These are phyloP conservation scores for Aspergillus pseudonomiae DNA, from an alignment of 2,329 filamentous ascomycete genomes.

Conservation along the genomic window DNA sequence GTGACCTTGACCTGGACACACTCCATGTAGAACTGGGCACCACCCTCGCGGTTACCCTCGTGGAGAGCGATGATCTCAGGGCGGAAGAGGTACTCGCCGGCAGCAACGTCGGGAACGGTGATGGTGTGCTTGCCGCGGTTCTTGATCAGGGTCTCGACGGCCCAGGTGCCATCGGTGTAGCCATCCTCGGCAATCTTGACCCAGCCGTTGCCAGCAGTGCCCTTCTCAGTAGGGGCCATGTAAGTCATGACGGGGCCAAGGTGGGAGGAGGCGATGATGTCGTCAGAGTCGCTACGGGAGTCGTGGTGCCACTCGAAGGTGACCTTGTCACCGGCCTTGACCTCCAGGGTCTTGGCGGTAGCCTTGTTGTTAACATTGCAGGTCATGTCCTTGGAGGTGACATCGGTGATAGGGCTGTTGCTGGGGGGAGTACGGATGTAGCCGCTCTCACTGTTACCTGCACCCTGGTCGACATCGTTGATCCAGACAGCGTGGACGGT, in stretches of 20 bases:
- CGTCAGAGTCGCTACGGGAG: constrained; percentile 20
- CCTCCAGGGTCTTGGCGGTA: constrained; percentile 21
- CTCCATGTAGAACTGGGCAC: constrained; percentile 30
- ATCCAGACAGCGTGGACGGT: constrained; percentile 28
- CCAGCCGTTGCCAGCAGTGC: constrained; percentile 23
- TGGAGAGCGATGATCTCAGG: constrained; percentile 29
- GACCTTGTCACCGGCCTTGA: constrained; percentile 25
- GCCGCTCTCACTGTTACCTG: constrained; percentile 21
- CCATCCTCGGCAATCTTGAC: constrained; percentile 28
- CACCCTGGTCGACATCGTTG: constrained; percentile 26
- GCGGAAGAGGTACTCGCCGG: constrained; percentile 27
- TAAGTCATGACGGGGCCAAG: constrained; percentile 24
- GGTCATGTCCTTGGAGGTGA: constrained; percentile 26
- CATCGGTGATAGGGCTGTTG: constrained; percentile 26
- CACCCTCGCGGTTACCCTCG: constrained; percentile 20
- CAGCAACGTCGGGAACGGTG: constrained; percentile 25
- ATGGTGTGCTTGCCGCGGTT: constrained; percentile 27
- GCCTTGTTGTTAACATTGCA: constrained; percentile 24
- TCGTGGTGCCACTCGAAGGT: constrained; percentile 30
- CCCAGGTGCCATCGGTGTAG: constrained; percentile 24
- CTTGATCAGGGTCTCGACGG: constrained; percentile 22
- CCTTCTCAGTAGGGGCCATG: constrained; percentile 25
- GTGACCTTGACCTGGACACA: constrained; percentile 28
- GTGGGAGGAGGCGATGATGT: constrained; percentile 27
- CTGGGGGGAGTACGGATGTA: constrained; percentile 26